Evolutionary conservation across 2,329 filamentous ascomycete species (phyloP).

Genomic region (Conoideocrella luteorostrata): DNA sequence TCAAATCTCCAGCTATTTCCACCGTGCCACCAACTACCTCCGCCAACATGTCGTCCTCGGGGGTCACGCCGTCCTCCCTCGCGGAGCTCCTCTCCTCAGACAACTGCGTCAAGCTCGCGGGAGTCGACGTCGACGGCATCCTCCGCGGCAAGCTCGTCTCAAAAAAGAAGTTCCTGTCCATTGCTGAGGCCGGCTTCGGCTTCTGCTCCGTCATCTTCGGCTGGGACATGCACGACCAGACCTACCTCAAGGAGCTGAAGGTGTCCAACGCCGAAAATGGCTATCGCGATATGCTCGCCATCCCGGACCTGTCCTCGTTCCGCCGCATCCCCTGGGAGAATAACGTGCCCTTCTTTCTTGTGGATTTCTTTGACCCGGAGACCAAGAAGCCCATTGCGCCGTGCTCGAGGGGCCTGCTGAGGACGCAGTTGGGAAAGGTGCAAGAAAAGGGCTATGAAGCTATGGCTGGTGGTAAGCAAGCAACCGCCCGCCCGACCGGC

Average conservation of each 20-base stretch:
- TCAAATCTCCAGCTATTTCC: too few relatives aligned
- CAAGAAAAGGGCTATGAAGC: constrained; percentile 65
- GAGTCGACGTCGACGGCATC: constrained; percentile 80
- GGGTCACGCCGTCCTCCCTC: constrained; percentile 57
- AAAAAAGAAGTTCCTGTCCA: constrained; percentile 85
- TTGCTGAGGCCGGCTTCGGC: constrained; percentile 76
- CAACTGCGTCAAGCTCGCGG: constrained; percentile 77
- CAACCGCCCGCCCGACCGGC: background rate
- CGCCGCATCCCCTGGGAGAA: constrained; percentile 87
- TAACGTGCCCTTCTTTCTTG: constrained; percentile 76
- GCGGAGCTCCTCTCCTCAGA: constrained; percentile 63
- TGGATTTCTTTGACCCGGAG: constrained; percentile 79
- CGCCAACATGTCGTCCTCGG: background rate
- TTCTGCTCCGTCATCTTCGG: constrained; percentile 94
- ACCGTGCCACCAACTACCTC: too few relatives aligned
- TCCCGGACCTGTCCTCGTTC: constrained; percentile 72
- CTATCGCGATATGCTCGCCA: constrained; percentile 76
- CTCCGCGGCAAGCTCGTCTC: constrained; percentile 86
- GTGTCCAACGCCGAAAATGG: constrained; percentile 90
- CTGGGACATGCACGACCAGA: constrained; percentile 96
- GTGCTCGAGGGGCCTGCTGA: constrained; percentile 72
- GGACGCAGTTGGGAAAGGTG: constrained; percentile 60
- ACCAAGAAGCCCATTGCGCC: constrained; percentile 64
- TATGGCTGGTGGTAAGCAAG: constrained; percentile 83
- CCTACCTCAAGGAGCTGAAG: constrained; percentile 76